Evolutionary conservation across 257 asterid species (phyloP), one percentile per base, ranked within the genome.

Genomic region (Coffea eugenioides): DNA sequence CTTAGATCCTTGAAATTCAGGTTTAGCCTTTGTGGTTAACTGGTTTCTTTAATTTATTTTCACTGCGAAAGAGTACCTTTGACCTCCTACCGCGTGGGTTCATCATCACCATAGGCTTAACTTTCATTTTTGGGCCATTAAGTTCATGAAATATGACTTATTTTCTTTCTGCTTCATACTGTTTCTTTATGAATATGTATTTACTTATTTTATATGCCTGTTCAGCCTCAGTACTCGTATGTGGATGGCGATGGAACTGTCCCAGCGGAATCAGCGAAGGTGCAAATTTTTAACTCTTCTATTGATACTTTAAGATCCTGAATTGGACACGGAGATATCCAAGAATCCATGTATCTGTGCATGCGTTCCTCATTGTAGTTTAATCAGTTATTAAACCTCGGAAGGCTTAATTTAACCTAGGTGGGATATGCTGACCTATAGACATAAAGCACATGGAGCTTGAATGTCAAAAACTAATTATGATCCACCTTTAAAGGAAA

Each of bases 241-340:
- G 94, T 88, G 79, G 95, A 93, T 77, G 98, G 98, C 41, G 98
- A 94, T 87, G 98, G 98, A 82, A 94, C 98, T 27, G 98, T 93
- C 52, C 98, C 97, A 16, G 74, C 94, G 2, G 98, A 94, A 85
- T 94, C 98, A 54, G 97, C 97, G 21, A 84, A 82, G 97, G 98
- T 92, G 76, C 71, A n/a, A 6, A 49, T 62, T 48, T 56, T 73
- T 68, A 18, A 27, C 71, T 27, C 45, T 49, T 65, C 31, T 3
- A 49, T 23, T 78, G 39, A 68, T 69, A 36, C 7, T 77, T 9
- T 70, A 46, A 31, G 71, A 72, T 66, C 65, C 23, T 45, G 77
- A 69, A 45, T 56, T 46, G 46, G 71, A 39, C 39, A n/a, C 36
- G 10, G 27, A n/a, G 25, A 12, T 51, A 45, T 49, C 3, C 52